A percentile compares a stretch with the other conserved stretches of the same genome.
phyloP scores from a whole-genome alignment of 345 rosid species.

The Salix udensis region DNA sequence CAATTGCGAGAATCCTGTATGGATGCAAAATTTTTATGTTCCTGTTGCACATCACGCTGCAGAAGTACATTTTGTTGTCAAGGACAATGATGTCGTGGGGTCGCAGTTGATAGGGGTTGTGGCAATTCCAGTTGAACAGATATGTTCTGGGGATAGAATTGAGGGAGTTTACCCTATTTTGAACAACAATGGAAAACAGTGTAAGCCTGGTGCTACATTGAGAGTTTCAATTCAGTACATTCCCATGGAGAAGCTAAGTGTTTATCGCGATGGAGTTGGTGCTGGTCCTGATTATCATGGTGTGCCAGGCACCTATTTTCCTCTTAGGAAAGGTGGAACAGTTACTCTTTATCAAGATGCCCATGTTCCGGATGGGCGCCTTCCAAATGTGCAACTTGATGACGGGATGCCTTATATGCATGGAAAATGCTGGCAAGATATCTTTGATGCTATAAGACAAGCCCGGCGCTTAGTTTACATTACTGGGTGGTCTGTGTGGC shows the following conservation, averaged over 20 bases:
- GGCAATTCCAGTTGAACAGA: conserved; percentile 71
- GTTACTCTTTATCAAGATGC: conserved; percentile 97
- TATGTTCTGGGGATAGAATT: conserved; percentile 52
- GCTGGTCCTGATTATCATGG: conserved; percentile 78
- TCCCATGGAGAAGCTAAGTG: conserved; percentile 59
- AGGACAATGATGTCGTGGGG: conserved; percentile 87
- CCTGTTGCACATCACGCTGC: conserved; percentile 88
- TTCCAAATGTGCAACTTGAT: conserved; percentile 60
- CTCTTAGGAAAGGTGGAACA: conserved; percentile 74
- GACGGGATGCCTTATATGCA: conserved; percentile 59
- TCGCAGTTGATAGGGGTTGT: conserved; percentile 81
- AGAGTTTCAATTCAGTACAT: conserved; percentile 70
- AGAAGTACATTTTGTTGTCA: conserved; percentile 77
- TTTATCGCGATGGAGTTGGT: conserved; percentile 76
- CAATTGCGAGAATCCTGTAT: conserved; percentile 78
- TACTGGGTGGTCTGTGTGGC: conserved; percentile 98
- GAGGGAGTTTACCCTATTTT: conserved; percentile 67
- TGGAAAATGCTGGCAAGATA: conserved; percentile 90
- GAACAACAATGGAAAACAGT: conserved; percentile 57
- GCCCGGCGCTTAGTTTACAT: conserved; percentile 80
- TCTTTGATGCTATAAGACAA: conserved; percentile 74
- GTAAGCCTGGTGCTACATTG: conserved; percentile 75
- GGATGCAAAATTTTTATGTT: conserved; percentile 81
- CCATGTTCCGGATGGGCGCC: conserved; percentile 78
- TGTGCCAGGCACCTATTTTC: conserved; percentile 93